These are phyloP conservation scores for Rutstroemia sp. DNA, from an alignment of 2,329 filamentous ascomycete species.

Conservation along the genomic window DNA sequence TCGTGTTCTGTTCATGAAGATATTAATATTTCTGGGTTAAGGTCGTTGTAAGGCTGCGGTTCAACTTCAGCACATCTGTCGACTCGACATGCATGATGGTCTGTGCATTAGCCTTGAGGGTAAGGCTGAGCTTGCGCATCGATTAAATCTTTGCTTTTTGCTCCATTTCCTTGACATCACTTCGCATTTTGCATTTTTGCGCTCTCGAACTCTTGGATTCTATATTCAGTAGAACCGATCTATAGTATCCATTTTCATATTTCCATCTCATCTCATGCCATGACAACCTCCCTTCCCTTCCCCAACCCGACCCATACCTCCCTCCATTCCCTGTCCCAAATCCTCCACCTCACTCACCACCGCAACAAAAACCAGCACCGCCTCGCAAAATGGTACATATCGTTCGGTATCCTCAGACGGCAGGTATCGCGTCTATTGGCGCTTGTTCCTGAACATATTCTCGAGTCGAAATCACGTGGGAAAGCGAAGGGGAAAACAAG, in stretches of 20 bases:
- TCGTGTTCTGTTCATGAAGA: no score
- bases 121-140: not conserved
- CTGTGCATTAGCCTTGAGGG: not conserved
- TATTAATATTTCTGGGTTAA: no score
- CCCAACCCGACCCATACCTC: conserved; percentile 1
- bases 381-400: conserved; percentile 72
- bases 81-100: not conserved
- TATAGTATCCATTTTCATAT: no score
- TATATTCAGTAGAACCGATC: no score
- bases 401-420: conserved; percentile 64
- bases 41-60: no score
- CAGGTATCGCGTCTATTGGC: conserved; percentile 47
- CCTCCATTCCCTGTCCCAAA: conserved; percentile 33
- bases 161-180: not conserved
- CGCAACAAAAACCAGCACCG: conserved; percentile 92
- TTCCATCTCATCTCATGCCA: no score
- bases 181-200: not conserved
- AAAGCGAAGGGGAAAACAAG: conserved; percentile 10
- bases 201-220: no score
- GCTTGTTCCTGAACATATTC: conserved; percentile 1
- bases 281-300: not conserved
- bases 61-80: no score
- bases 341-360: conserved; percentile 68
- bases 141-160: not conserved
- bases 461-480: conserved; percentile 2